Percentiles rank a stretch among this genome's conserved stretches.
phyloP scores from a whole-genome alignment of 306 rosid species.

The Alnus rubra region DNA sequence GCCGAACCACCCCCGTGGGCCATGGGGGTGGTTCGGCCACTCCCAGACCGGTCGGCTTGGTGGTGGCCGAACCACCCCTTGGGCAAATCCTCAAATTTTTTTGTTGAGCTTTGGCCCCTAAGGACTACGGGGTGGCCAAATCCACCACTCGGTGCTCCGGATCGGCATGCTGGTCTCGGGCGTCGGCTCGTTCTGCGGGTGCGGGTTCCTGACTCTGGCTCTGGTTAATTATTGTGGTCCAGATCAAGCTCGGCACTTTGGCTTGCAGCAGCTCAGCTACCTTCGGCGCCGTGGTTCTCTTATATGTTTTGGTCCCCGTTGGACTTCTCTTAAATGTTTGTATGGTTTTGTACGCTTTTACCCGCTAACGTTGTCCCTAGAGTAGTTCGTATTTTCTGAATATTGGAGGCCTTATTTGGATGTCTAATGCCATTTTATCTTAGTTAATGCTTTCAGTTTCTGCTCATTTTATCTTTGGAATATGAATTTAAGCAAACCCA shows the following conservation, averaged over 20 bases:
- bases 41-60: too few species aligned
- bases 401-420: neutral
- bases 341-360: slow-evolving; percentile 68
- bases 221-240: slow-evolving; percentile 59
- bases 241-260: slow-evolving; percentile 86
- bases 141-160: slow-evolving; percentile 58
- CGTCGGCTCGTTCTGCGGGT: slow-evolving; percentile 65
- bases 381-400: neutral
- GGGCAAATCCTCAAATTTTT: too few species aligned
- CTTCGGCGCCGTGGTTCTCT: slow-evolving; percentile 65
- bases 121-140: slow-evolving; percentile 10
- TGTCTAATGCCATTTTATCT: neutral
- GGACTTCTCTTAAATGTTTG: slow-evolving; percentile 55
- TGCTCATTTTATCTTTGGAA: neutral
- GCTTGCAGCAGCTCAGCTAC: slow-evolving; percentile 61
- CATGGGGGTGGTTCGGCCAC: too few species aligned
- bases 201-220: slow-evolving; percentile 70
- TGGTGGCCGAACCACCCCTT: too few species aligned
- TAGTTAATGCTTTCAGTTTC: neutral
- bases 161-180: slow-evolving; percentile 81
- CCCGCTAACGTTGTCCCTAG: slow-evolving; percentile 32
- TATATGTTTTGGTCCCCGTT: slow-evolving; percentile 60
- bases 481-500: too few species aligned
- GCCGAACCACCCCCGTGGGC: too few species aligned
- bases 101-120: too few species aligned